Evolutionary conservation across 495 filamentous ascomycete species (phyloP).

Genomic region (Immersiella caudata): DNA sequence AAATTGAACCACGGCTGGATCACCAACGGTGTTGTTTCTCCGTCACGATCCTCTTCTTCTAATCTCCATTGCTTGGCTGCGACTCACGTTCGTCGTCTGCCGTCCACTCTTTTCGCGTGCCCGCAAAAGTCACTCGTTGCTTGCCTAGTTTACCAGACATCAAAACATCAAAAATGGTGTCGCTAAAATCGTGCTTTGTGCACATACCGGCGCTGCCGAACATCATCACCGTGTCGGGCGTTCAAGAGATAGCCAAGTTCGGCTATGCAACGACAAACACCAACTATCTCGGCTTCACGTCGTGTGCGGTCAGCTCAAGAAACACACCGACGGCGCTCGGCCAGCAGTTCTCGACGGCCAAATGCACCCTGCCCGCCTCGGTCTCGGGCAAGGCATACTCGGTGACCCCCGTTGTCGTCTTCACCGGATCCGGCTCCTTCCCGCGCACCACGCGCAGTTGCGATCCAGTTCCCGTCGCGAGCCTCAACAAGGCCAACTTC

Average conservation of each 20-base stretch:
- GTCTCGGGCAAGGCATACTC: conserved; percentile 20
- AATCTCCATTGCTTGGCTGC: conserved; percentile 10
- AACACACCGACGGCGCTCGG: not conserved
- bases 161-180: conserved; percentile 16
- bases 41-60: not conserved
- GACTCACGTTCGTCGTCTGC: conserved; percentile 4
- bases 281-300: conserved; percentile 17
- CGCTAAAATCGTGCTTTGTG: conserved; percentile 7
- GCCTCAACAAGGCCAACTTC: conserved; percentile 24
- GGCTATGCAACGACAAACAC: conserved; percentile 19
- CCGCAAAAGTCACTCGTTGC: conserved; percentile 4
- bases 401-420: conserved; percentile 3
- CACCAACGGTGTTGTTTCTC: not conserved
- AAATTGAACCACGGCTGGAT: not conserved
- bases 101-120: conserved; percentile 23
- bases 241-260: not conserved
- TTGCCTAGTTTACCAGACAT: too few species aligned
- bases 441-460: conserved; percentile 1
- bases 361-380: conserved; percentile 12
- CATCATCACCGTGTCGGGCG: not conserved
- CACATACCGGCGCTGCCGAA: conserved; percentile 15
- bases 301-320: conserved; percentile 10
- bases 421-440: not conserved
- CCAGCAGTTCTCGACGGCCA: not conserved
- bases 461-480: conserved; percentile 18